Evolutionary conservation across 306 rosid species (phyloP).

Genomic region (Acacia confusa): DNA sequence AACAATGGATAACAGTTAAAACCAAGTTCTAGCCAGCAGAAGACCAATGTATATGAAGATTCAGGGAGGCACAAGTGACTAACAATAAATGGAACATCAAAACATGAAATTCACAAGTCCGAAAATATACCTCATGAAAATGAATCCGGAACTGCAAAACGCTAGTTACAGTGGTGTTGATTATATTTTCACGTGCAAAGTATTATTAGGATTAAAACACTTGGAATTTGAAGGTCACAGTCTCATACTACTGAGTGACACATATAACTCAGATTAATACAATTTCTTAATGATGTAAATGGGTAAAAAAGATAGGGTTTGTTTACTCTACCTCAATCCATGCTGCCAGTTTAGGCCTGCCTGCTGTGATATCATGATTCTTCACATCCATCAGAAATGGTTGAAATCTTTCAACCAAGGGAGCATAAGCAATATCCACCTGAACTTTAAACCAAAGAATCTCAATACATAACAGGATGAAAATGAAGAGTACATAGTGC

Average conservation of each 20-base stretch:
- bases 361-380: conserved; percentile 58
- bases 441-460: conserved; percentile 34
- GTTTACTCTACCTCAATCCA: conserved; percentile 63
- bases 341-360: conserved; percentile 68
- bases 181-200: neutral
- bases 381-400: conserved; percentile 58
- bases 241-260: neutral
- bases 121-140: neutral
- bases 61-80: no score
- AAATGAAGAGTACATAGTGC: neutral
- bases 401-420: conserved; percentile 80
- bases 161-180: neutral
- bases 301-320: neutral
- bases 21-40: no score
- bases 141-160: neutral
- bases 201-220: neutral
- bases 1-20: neutral
- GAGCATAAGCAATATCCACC: conserved; percentile 91
- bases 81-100: neutral
- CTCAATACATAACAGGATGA: neutral
- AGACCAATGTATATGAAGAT: no score
- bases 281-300: neutral
- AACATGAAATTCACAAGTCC: neutral
- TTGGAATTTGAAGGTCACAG: neutral
- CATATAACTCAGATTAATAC: neutral